Evolutionary conservation across 2,329 filamentous ascomycete genomes (phyloP).

Genomic region (Talaromyces pinophilus): DNA sequence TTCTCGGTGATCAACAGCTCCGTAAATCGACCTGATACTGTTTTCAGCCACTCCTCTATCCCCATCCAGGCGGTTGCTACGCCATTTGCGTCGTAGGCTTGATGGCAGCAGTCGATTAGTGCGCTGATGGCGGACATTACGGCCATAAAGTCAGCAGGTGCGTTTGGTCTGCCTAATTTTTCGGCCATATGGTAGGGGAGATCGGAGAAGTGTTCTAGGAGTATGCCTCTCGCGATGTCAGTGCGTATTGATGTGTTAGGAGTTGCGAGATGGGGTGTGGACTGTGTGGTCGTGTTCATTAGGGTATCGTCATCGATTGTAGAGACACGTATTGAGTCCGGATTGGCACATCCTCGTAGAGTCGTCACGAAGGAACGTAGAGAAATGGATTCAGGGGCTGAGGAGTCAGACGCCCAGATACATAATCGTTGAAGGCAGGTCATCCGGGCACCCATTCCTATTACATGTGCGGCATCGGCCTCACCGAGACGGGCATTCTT

Average conservation of each 20-base stretch:
- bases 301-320: too few species aligned
- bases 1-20: not conserved
- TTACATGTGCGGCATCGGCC: not conserved
- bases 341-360: not conserved
- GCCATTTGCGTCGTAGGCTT: not conserved
- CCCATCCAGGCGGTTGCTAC: conserved; percentile 7
- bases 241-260: not conserved
- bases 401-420: not conserved
- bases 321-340: not conserved
- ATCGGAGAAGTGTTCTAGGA: not conserved
- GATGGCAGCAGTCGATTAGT: conserved; percentile 10
- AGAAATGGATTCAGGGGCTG: not conserved
- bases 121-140: conserved; percentile 9
- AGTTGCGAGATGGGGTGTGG: not conserved
- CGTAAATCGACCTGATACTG: conserved; percentile 12
- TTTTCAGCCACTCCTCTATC: conserved; percentile 6
- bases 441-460: not conserved
- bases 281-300: not conserved
- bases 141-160: not conserved
- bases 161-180: conserved; percentile 16
- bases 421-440: conserved; percentile 8
- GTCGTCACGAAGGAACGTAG: not conserved
- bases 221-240: not conserved
- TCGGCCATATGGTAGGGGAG: conserved; percentile 18
- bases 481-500: not conserved